Evolutionary conservation across 352 stramenopile species (phyloP), one percentile per base, ranked within the genome.

Genomic region (Stramenopiles sp.): DNA sequence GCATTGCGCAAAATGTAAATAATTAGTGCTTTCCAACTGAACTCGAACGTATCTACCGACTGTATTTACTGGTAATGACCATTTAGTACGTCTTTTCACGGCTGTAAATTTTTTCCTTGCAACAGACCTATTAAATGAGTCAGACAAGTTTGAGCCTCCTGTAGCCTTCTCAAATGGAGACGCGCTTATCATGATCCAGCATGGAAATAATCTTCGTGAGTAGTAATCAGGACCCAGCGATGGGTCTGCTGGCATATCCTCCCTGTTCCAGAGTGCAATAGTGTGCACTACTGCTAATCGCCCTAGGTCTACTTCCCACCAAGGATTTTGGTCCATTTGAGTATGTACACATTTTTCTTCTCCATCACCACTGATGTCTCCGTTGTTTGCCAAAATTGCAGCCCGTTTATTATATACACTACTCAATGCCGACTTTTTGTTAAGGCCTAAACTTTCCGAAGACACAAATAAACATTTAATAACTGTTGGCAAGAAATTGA

Each of bases 261-360:
- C 93, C 80, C 93, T 88, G 85, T 97, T 97, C 93, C 93, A 97
- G 1, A 93, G 80, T 75, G 84, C 84, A 30, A 94, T 92, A 8
- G 86, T 89, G 76, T 92, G 86, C n/a, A 93, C 89, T 55, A 92
- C 88, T 7, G 88, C 88, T 14, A 88, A 86, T 80, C 92, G 88
- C 0, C 89, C 88, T 7, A 97, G 85, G 81, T 97, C 90, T 7
- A 97, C 91, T 84, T 97, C 91, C 89, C 92, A 97, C 91, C 91
- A 98, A 27, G 92, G 89, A 84, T 95, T 92, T 7, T 93, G 86
- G 80, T 97, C 92, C 30, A 85, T 87, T 39, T 97, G 92, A 25
- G 93, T 97, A 84, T 95, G 92, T 71, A 88, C 90, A 80, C 91
- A 95, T 30, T 91, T 89, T 0, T 85, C 84, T 29, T 94, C 85